These are phyloP conservation scores for Nicotiana paniculata DNA, from an alignment of 257 asterid species.

Conservation along the genomic window DNA sequence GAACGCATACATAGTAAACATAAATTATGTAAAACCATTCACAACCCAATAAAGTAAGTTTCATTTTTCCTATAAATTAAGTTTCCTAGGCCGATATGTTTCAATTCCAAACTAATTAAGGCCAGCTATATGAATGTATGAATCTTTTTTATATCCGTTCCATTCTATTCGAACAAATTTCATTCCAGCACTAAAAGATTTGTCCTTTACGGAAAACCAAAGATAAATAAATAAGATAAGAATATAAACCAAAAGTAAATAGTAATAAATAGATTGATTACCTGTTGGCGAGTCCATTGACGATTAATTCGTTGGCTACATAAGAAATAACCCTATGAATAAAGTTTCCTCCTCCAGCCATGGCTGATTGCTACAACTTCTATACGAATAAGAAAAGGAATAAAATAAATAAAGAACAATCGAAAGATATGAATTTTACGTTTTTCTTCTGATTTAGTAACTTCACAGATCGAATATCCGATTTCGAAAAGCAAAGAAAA, in stretches of 20 bases:
- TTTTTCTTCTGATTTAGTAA: neutral
- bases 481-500: neutral
- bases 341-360: constrained; percentile 87
- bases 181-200: neutral
- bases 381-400: neutral
- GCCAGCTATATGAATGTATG: neutral
- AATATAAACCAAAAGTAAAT: neutral
- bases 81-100: too few relatives aligned
- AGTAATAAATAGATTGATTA: constrained; percentile 3
- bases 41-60: neutral
- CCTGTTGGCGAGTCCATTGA: constrained; percentile 62
- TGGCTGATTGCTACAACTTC: constrained; percentile 14
- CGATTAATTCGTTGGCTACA: constrained; percentile 50
- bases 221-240: neutral
- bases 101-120: neutral
- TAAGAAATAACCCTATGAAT: constrained; percentile 52
- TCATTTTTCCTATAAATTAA: too few relatives aligned
- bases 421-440: neutral
- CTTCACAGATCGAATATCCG: neutral
- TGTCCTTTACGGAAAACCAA: too few relatives aligned
- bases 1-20: neutral
- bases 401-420: neutral
- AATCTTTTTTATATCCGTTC: neutral
- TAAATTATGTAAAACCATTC: too few relatives aligned
- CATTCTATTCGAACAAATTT: neutral